Percentiles rank a stretch among this genome's conserved stretches.
Evolutionary conservation across 768 basidiomycete genomes (phyloP).

Genomic region (Xerocomellus chrysenteron): DNA sequence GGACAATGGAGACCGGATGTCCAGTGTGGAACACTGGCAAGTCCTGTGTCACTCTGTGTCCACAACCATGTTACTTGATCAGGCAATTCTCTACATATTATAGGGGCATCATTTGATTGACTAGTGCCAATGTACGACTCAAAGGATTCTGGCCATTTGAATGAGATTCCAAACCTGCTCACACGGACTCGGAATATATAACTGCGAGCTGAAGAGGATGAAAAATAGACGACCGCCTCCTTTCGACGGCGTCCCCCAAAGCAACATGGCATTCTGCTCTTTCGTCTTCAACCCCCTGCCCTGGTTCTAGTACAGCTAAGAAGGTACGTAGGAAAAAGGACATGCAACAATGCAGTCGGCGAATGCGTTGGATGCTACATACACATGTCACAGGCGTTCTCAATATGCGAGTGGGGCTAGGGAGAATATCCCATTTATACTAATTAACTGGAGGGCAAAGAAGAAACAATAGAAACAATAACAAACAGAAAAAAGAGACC

Average conservation of each 20-base stretch:
- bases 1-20: background rate
- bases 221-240: background rate
- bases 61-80: background rate
- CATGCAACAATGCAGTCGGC: slow-evolving; percentile 6
- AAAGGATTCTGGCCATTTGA: too few relatives aligned
- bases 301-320: slow-evolving; percentile 17
- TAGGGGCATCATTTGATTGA: too few relatives aligned
- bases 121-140: too few relatives aligned
- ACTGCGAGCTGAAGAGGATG: background rate
- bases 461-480: slow-evolving; percentile 15
- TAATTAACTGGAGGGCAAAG: slow-evolving; percentile 3
- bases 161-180: too few relatives aligned
- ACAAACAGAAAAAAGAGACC: slow-evolving; percentile 14
- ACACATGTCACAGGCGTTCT: slow-evolving; percentile 16
- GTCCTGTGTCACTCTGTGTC: background rate
- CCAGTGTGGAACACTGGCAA: background rate
- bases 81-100: background rate
- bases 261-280: slow-evolving; percentile 14
- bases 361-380: slow-evolving; percentile 22
- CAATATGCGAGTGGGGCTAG: slow-evolving; percentile 7
- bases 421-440: slow-evolving; percentile 10
- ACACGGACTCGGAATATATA: background rate
- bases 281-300: background rate
- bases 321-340: slow-evolving; percentile 13
- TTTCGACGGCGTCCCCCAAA: slow-evolving; percentile 8